A percentile compares a stretch with the other conserved stretches of the same genome.
These are phyloP conservation scores for Kalanchoe fedtschenkoi DNA, from an alignment of 164 flowering plant genomes.

Conservation along the genomic window DNA sequence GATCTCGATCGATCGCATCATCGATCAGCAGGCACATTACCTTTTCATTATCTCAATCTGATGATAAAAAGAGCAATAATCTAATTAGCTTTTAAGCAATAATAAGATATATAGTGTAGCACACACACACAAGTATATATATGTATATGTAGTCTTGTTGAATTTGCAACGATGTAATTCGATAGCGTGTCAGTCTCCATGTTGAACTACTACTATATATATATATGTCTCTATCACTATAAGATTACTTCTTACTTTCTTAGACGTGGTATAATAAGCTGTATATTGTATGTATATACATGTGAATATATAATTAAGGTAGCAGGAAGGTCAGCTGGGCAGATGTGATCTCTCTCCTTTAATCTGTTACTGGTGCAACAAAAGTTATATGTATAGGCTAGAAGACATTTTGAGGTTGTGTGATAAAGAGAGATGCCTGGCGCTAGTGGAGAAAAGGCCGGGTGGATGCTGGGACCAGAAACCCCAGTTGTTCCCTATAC, in stretches of 20 bases:
- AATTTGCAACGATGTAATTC: not conserved
- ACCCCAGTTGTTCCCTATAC: not conserved
- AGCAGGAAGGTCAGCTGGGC: not conserved
- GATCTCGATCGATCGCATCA: no score
- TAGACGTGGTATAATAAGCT: no score
- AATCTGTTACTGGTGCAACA: no score
- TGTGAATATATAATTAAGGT: not conserved
- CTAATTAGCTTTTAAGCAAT: no score
- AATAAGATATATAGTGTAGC: no score
- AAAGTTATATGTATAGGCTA: not conserved
- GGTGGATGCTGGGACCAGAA: not conserved
- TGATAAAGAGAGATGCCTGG: not conserved
- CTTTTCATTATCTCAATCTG: no score
- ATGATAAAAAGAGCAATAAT: no score
- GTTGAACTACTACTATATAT: not conserved
- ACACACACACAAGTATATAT: no score
- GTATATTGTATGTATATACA: not conserved
- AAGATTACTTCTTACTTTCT: no score
- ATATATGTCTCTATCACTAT: no score
- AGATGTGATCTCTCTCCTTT: no score
- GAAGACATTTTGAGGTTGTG: not conserved
- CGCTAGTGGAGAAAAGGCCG: not conserved
- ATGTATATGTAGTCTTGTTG: not conserved
- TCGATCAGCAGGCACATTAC: no score
- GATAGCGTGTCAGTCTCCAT: constrained; percentile 1